Percentiles rank a stretch among this genome's conserved stretches.
Conservation (phyloP, 495 filamentous ascomycete species). For the Penicillium diatomitis region DNA sequence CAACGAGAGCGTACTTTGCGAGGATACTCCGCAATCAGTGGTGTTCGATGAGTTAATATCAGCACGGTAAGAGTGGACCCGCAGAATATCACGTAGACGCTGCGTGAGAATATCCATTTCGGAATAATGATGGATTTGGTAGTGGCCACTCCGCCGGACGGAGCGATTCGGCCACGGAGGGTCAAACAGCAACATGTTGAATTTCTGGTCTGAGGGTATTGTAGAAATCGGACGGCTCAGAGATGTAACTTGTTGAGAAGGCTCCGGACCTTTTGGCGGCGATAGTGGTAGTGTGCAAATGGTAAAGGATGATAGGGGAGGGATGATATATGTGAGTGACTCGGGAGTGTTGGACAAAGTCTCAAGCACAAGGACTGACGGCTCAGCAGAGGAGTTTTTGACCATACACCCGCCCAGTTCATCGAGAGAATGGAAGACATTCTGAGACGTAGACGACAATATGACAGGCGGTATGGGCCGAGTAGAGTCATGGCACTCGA, state of each 20-base stretch:
- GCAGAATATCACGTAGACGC: slow-evolving; percentile 21
- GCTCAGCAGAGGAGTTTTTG: slow-evolving; percentile 25
- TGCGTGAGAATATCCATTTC: slow-evolving; percentile 23
- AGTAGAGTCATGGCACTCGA: not conserved
- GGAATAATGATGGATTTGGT: slow-evolving; percentile 43
- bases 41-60: not conserved
- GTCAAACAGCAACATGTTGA: slow-evolving; percentile 78
- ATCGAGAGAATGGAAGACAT: slow-evolving; percentile 17
- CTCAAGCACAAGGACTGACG: slow-evolving; percentile 14
- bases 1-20: slow-evolving; percentile 14
- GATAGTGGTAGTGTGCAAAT: slow-evolving; percentile 30
- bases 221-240: slow-evolving; percentile 19
- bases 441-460: slow-evolving; percentile 23
- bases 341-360: slow-evolving; percentile 1
- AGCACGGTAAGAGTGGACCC: slow-evolving; percentile 13
- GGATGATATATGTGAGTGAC: slow-evolving; percentile 27
- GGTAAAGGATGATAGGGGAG: slow-evolving; percentile 44
- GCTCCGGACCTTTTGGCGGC: not conserved
- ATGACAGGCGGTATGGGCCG: slow-evolving; percentile 19
- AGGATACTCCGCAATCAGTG: not conserved
- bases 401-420: slow-evolving; percentile 25
- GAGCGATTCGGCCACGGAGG: slow-evolving; percentile 95
- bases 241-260: not conserved
- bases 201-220: slow-evolving; percentile 30
- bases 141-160: slow-evolving; percentile 59